Evolutionary conservation across 192 early-diverging fungal species (phyloP).

Genomic region (Umbelopsis sp.): DNA sequence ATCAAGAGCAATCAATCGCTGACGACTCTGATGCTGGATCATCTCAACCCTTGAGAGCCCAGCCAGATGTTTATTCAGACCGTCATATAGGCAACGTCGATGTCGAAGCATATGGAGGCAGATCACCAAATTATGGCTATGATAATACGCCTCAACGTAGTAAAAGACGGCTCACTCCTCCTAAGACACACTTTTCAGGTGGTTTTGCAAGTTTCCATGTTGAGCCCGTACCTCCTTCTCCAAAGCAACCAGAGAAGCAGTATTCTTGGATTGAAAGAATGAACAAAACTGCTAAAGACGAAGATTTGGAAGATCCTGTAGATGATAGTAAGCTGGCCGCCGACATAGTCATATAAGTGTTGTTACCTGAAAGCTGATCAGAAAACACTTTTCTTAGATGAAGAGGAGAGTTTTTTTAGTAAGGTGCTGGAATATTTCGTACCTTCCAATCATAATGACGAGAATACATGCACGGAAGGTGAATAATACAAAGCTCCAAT

Average conservation of each 20-base stretch:
- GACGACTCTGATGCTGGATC: not conserved
- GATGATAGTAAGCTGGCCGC: not conserved
- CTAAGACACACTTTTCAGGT: constrained; percentile 1
- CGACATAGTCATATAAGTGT: too few relatives aligned
- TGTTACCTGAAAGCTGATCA: too few relatives aligned
- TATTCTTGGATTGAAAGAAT: constrained; percentile 9
- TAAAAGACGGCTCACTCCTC: not conserved
- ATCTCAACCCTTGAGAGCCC: not conserved
- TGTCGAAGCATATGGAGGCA: not conserved
- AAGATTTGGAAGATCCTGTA: not conserved
- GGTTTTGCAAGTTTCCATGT: not conserved
- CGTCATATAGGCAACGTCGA: not conserved
- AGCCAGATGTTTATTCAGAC: not conserved
- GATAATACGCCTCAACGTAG: not conserved
- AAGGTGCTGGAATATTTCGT: too few relatives aligned
- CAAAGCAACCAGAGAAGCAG: not conserved
- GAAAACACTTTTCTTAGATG: too few relatives aligned
- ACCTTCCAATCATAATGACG: too few relatives aligned
- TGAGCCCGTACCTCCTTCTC: not conserved
- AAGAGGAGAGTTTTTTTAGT: too few relatives aligned
- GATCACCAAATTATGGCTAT: not conserved
- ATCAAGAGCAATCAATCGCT: not conserved
- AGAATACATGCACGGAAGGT: too few relatives aligned
- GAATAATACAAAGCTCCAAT: too few relatives aligned
- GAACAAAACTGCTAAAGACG: not conserved